Base-by-base conservation (phyloP, 176 grass and related monocot genomes). In the Melocanna baccifera region DNA sequence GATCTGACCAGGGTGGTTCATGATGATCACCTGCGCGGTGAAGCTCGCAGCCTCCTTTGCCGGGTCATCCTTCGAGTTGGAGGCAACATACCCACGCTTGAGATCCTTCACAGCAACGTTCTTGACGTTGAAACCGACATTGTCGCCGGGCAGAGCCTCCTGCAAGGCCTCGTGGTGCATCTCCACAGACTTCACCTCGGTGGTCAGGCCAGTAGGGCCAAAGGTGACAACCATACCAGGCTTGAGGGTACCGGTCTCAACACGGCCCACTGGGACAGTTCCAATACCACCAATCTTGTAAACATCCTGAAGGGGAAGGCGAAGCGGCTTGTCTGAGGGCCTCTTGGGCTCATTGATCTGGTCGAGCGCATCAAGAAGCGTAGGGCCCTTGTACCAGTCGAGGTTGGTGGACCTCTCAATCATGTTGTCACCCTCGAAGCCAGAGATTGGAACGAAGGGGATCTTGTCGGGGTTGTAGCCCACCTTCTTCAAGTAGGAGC, bases 351-450 rank as follows among this genome's bases (percentile, higher is more conserved):
- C 93, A 12, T 77, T 79, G 78, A 94, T 76, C 76, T 72, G 15
- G 87, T 94, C 90, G 39, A 92, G 90, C 1, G 92, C 92, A 51
- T 92, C 92, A 56, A 94, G 92, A 3, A 92, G 92, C 56, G 92
- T 92, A 1, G 92, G 92, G 7, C 92, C 92, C 92, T 94, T 94
- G 92, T 94, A 94, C 92, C 92, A 92, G 82, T 90, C 92, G 22
- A 94, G 87, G 82, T 94, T 94, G 43, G 77, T 84, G 46, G 92
- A 94, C 77, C 92, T 76, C 85, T 94, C 87, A 25, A 94, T 94
- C 92, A 94, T 94, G 73, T 94, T 94, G 87, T 94, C 92, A 8
- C 92, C 92, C 68, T 94, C 92, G 7, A 94, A 94, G 1, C 92
- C 92, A 77, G 92, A 94, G 81, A 94, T 94, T 16, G 92, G 92